Evolutionary conservation across 768 basidiomycete genomes (phyloP).

Genomic region (Cystobasidium onofrii): DNA sequence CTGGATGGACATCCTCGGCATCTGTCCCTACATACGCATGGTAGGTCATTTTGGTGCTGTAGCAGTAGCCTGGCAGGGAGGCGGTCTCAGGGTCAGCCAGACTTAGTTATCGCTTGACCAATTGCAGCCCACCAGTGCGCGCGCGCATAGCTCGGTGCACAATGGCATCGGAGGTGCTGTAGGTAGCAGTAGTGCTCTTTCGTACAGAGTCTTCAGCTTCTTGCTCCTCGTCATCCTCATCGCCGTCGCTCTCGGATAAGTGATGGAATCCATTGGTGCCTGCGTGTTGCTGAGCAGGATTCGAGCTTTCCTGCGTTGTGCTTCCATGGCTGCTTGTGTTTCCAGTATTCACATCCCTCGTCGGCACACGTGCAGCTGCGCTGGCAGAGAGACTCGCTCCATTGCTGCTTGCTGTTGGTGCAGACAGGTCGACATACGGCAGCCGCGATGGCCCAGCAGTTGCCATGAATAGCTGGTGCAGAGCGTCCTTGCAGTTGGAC

Average conservation of each 20-base stretch:
- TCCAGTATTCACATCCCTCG: not conserved
- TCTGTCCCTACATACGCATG: slow-evolving; percentile 61
- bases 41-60: slow-evolving; percentile 73
- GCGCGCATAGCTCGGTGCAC: not conserved
- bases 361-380: not conserved
- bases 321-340: slow-evolving; percentile 1
- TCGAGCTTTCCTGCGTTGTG: not conserved
- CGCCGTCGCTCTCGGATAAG: not conserved
- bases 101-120: too few relatives aligned
- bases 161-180: not conserved
- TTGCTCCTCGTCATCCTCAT: not conserved
- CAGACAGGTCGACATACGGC: not conserved
- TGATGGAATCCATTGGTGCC: not conserved
- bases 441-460: not conserved
- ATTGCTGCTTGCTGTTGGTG: not conserved
- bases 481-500: not conserved
- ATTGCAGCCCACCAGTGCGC: not conserved
- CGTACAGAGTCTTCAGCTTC: not conserved
- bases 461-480: not conserved
- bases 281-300: not conserved
- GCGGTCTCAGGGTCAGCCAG: too few relatives aligned
- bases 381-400: not conserved
- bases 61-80: slow-evolving; percentile 46
- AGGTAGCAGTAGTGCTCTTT: not conserved
- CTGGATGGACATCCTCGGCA: slow-evolving; percentile 55